A percentile compares a stretch with the other conserved stretches of the same genome.
These are phyloP conservation scores for Neopestalotiopsis clavispora DNA, from an alignment of 2,329 filamentous ascomycete genomes.

Conservation along the genomic window DNA sequence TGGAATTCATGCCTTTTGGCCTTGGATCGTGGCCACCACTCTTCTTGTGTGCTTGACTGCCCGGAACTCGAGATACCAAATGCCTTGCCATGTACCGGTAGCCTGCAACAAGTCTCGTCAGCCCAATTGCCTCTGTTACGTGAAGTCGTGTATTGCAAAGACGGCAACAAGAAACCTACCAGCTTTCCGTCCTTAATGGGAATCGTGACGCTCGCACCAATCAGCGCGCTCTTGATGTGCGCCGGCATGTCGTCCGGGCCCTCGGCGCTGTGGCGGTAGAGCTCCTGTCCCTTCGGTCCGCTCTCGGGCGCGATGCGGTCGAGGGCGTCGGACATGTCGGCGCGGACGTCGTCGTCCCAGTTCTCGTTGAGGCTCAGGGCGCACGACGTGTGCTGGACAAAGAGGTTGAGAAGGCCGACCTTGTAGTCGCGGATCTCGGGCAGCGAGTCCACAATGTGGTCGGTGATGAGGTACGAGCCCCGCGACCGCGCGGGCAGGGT, in stretches of 20 bases:
- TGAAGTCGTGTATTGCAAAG: not conserved
- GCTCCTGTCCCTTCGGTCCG: constrained; percentile 71
- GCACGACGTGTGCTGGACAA: constrained; percentile 94
- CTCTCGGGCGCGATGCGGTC: constrained; percentile 84
- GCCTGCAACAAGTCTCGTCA: constrained; percentile 42
- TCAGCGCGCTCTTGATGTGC: constrained; percentile 88
- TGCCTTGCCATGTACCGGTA: constrained; percentile 80
- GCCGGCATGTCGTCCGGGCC: constrained; percentile 95
- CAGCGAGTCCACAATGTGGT: constrained; percentile 70
- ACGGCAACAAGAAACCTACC: constrained; percentile 45
- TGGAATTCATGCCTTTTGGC: constrained; percentile 63
- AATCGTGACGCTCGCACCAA: constrained; percentile 88
- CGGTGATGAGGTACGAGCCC: constrained; percentile 89
- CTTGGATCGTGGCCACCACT: constrained; percentile 93
- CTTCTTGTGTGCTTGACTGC: constrained; percentile 75
- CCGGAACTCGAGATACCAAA: constrained; percentile 95
- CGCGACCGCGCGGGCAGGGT: constrained; percentile 76
- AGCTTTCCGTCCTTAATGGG: constrained; percentile 88
- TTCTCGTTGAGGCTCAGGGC: constrained; percentile 95
- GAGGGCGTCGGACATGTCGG: constrained; percentile 92
- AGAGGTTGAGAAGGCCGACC: constrained; percentile 84
- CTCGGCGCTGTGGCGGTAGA: constrained; percentile 89
- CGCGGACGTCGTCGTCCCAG: constrained; percentile 80
- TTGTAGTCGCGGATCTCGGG: constrained; percentile 86
- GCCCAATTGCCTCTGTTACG: not conserved